phyloP scores from a whole-genome alignment of 2,329 filamentous ascomycete genomes.

The Fusarium chlamydosporum region DNA sequence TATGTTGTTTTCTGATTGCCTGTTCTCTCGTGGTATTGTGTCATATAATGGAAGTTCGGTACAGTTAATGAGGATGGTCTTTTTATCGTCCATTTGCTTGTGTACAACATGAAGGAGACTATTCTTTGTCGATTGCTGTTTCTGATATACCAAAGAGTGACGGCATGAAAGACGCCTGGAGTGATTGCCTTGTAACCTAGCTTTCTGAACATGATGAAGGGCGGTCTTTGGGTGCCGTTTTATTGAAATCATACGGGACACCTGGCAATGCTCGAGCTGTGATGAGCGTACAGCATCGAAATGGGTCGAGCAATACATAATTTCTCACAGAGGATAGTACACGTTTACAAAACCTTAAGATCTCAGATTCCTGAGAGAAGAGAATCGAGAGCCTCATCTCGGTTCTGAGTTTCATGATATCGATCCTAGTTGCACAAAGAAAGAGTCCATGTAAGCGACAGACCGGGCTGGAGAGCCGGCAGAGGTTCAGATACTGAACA shows the following conservation, averaged over 20 bases:
- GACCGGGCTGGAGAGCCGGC: slow-evolving; percentile 1
- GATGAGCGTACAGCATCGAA: slow-evolving; percentile 16
- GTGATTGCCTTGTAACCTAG: background rate
- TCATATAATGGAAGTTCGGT: background rate
- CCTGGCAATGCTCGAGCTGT: slow-evolving; percentile 27
- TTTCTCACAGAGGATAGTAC: background rate
- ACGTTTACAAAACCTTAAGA: background rate
- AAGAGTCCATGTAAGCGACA: slow-evolving; percentile 7
- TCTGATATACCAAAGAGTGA: background rate
- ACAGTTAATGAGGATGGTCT: background rate
- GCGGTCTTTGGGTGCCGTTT: slow-evolving; percentile 2
- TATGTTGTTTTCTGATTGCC: background rate
- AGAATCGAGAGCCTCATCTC: slow-evolving; percentile 10
- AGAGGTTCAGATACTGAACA: slow-evolving; percentile 8
- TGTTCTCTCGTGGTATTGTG: background rate
- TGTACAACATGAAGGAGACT: background rate
- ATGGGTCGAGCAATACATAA: slow-evolving; percentile 4
- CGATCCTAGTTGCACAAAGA: slow-evolving; percentile 17
- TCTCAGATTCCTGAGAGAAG: background rate
- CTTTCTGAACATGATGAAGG: background rate
- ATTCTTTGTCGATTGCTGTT: slow-evolving; percentile 2
- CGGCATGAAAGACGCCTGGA: background rate
- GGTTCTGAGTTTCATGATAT: slow-evolving; percentile 25
- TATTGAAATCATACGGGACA: slow-evolving; percentile 29
- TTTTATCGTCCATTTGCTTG: slow-evolving; percentile 1